Evolutionary conservation across 768 basidiomycete species (phyloP).

Genomic region (Kwoniella sp.): DNA sequence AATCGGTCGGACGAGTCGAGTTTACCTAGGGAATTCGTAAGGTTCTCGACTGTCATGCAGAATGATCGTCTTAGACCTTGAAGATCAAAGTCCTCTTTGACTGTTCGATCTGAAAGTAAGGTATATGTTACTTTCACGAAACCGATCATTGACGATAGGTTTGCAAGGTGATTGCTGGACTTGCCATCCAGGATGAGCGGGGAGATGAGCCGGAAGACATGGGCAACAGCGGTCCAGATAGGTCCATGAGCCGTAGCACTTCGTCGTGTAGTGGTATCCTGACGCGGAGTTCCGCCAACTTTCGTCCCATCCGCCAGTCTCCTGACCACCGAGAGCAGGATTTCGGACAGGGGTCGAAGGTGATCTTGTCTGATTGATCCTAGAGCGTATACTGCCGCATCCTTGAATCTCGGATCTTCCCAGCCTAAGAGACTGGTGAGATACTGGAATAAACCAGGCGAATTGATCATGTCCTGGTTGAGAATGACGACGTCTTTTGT

Average conservation of each 20-base stretch:
- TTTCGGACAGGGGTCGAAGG: constrained; percentile 80
- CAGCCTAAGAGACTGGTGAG: constrained; percentile 84
- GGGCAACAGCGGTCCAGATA: constrained; percentile 73
- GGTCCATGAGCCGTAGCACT: constrained; percentile 70
- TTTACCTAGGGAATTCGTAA: constrained; percentile 69
- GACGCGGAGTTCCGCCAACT: constrained; percentile 59
- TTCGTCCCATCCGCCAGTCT: constrained; percentile 79
- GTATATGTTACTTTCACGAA: constrained; percentile 81
- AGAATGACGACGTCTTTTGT: constrained; percentile 61
- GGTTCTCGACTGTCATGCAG: constrained; percentile 81
- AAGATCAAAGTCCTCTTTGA: constrained; percentile 72
- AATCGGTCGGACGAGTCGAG: constrained; percentile 76
- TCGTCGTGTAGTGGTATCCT: constrained; percentile 63
- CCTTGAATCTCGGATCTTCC: constrained; percentile 78
- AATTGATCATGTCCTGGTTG: constrained; percentile 78
- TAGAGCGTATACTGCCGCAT: constrained; percentile 83
- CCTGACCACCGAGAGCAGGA: constrained; percentile 75
- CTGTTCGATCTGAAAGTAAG: constrained; percentile 71
- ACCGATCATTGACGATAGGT: constrained; percentile 76
- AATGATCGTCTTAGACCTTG: constrained; percentile 86
- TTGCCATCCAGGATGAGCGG: constrained; percentile 72
- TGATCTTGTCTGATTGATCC: constrained; percentile 77
- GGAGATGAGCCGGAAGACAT: constrained; percentile 84
- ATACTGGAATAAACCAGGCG: constrained; percentile 79
- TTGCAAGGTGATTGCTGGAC: constrained; percentile 69